Evolutionary conservation across 2,329 filamentous ascomycete species (phyloP).

Genomic region (Malbranchea zuffiana): DNA sequence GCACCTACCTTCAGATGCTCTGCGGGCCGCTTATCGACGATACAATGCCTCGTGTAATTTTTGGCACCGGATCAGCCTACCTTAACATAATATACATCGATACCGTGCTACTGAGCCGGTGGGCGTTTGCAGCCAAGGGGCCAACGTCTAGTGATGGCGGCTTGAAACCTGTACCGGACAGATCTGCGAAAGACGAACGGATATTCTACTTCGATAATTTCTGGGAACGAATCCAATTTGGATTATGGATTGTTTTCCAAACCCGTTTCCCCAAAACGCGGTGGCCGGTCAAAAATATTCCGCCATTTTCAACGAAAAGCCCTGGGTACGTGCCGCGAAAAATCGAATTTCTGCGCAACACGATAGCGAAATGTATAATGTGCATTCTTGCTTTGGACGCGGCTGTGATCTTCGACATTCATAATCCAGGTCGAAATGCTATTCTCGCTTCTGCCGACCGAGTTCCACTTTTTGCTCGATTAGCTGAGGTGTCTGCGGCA

Average conservation of each 20-base stretch:
- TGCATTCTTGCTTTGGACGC: too few species aligned
- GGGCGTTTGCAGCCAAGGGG: neutral
- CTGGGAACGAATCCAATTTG: neutral
- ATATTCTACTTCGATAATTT: neutral
- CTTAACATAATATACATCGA: neutral
- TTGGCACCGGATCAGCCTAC: neutral
- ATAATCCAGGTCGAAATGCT: neutral
- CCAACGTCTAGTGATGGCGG: neutral
- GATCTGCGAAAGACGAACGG: neutral
- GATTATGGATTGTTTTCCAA: neutral
- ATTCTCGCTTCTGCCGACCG: neutral
- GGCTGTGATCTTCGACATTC: neutral
- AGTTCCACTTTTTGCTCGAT: neutral
- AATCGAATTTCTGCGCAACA: neutral
- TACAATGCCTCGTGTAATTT: neutral
- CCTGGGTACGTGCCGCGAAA: neutral
- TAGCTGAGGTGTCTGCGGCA: neutral
- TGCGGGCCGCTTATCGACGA: neutral
- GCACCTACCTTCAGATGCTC: too few species aligned
- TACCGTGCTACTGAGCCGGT: neutral
- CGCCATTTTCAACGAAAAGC: neutral
- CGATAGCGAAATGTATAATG: neutral
- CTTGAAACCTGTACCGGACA: neutral
- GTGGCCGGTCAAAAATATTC: neutral
- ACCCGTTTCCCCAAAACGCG: neutral